Conservation (phyloP, 169 alveolate genomes). For the Besnoitia besnoiti region DNA sequence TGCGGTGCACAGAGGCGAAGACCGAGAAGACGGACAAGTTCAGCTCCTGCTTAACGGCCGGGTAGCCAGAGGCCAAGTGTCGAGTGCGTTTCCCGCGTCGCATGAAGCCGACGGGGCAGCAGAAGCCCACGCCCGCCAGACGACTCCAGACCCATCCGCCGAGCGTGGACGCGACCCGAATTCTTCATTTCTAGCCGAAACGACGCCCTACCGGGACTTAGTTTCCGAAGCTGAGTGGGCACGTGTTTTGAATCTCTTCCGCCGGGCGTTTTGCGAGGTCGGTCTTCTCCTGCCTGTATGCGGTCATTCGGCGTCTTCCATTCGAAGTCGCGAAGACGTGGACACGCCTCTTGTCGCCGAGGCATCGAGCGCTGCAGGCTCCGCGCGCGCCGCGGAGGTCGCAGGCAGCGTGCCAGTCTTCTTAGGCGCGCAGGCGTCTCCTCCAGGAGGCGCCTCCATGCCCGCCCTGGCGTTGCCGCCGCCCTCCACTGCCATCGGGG, state of each 20-base stretch:
- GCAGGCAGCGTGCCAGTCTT: background rate
- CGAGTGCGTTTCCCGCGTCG: too few relatives aligned
- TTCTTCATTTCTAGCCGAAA: background rate
- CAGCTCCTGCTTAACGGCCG: too few relatives aligned
- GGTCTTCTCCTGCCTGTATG: constrained; percentile 24
- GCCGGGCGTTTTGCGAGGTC: constrained; percentile 24
- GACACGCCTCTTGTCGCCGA: too few relatives aligned
- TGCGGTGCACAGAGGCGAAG: too few relatives aligned
- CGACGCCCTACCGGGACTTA: constrained; percentile 9
- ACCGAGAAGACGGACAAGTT: too few relatives aligned
- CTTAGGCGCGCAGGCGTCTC: background rate
- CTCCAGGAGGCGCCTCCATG: background rate
- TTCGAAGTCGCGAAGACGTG: background rate
- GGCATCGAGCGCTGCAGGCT: too few relatives aligned
- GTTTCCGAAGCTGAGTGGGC: constrained; percentile 21
- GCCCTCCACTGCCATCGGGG: background rate
- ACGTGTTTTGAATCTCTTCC: background rate
- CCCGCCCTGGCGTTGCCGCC: background rate
- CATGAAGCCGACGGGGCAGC: too few relatives aligned
- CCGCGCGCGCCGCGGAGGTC: background rate
- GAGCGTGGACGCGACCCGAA: too few relatives aligned
- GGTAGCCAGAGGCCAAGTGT: too few relatives aligned
- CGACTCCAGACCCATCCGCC: too few relatives aligned
- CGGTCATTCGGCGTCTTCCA: background rate
- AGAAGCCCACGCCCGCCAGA: too few relatives aligned